These are phyloP conservation scores for Xylaria hypoxylon DNA, from an alignment of 2,329 filamentous ascomycete genomes.

Conservation along the genomic window DNA sequence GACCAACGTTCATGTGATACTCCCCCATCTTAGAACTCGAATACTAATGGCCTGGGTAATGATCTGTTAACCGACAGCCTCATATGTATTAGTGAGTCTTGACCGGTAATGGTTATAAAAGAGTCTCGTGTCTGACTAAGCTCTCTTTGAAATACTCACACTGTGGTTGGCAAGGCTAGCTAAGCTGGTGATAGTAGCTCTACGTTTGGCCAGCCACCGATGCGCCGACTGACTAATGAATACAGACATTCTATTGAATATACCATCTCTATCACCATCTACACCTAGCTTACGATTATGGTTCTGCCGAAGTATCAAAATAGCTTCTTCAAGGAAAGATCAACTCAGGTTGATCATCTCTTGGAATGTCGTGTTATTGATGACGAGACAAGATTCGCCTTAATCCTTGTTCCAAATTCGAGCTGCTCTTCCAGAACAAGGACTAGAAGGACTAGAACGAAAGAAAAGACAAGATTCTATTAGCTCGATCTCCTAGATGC, in stretches of 20 bases:
- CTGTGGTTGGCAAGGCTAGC: not conserved
- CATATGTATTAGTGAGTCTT: not conserved
- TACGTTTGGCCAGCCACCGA: not conserved
- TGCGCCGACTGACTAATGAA: slow-evolving; percentile 9
- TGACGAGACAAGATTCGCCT: not conserved
- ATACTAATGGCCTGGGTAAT: not conserved
- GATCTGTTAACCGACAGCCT: not conserved
- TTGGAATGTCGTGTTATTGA: not conserved
- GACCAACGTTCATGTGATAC: not conserved
- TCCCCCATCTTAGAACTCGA: not conserved
- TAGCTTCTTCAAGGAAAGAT: not conserved
- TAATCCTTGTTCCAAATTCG: not conserved
- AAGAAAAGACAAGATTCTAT: not conserved
- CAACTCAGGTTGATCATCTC: not conserved
- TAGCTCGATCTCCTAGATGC: not conserved
- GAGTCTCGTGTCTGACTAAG: not conserved
- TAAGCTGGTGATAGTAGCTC: not conserved
- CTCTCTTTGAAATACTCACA: not conserved
- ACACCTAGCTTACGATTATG: not conserved
- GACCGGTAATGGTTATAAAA: not conserved
- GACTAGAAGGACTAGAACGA: not conserved
- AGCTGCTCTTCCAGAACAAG: not conserved
- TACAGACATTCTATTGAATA: not conserved
- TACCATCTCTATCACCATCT: too few relatives aligned
- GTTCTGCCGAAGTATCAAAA: not conserved